Percentiles rank a stretch among this genome's conserved stretches.
Evolutionary conservation across 495 filamentous ascomycete genomes (phyloP).

Genomic region (Penicillium alfredii): DNA sequence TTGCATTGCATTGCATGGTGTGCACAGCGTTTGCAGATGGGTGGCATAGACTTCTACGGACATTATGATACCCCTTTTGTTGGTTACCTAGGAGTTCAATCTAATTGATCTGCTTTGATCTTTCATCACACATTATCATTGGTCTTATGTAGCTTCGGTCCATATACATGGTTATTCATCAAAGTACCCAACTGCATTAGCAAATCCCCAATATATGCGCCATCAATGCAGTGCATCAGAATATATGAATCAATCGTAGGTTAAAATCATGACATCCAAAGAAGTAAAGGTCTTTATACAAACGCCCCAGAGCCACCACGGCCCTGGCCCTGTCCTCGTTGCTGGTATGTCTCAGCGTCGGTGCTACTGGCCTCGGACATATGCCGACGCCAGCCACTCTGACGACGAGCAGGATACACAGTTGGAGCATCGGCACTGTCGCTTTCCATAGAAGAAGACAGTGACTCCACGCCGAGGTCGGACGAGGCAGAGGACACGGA

Average conservation of each 20-base stretch:
- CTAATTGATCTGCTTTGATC: neutral
- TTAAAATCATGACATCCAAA: conserved; percentile 23
- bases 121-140: conserved; percentile 6
- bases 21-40: neutral
- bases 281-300: too few relatives aligned
- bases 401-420: conserved; percentile 9
- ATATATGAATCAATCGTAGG: conserved; percentile 20
- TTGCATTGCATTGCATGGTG: conserved; percentile 1
- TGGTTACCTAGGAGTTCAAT: too few relatives aligned
- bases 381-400: conserved; percentile 33
- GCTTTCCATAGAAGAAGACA: conserved; percentile 14
- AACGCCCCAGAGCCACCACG: too few relatives aligned
- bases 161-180: too few relatives aligned
- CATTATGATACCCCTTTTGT: conserved; percentile 10
- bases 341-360: conserved; percentile 10
- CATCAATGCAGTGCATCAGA: too few relatives aligned
- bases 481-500: conserved; percentile 15
- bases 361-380: conserved; percentile 20
- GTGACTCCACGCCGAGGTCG: conserved; percentile 18
- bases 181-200: too few relatives aligned
- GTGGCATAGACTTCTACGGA: neutral
- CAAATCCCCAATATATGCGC: too few relatives aligned
- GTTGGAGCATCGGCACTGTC: conserved; percentile 14
- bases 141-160: too few relatives aligned
- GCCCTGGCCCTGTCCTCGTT: conserved; percentile 4